Evolutionary conservation across 345 rosid genomes (phyloP).

Genomic region (Pelargonium nanum): DNA sequence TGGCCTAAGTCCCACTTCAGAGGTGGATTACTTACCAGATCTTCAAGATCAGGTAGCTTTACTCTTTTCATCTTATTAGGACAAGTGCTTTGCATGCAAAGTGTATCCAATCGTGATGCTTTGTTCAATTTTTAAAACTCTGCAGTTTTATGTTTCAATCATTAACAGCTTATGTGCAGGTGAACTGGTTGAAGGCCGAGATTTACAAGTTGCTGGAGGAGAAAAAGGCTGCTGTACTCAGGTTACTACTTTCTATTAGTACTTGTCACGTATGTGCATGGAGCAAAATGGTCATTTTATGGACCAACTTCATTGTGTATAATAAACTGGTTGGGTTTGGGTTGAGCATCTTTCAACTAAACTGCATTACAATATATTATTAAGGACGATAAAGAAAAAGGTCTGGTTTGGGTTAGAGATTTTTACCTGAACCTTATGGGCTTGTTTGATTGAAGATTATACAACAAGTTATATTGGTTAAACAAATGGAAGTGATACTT

Average conservation of each 20-base stretch:
- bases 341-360: background rate
- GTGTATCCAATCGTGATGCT: background rate
- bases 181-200: constrained; percentile 83
- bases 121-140: background rate
- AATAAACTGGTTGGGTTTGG: no score
- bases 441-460: no score
- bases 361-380: no score
- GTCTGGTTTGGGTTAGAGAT: no score
- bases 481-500: no score
- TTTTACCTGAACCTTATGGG: no score
- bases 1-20: constrained; percentile 29
- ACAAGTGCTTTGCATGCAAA: constrained; percentile 5
- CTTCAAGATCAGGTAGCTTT: constrained; percentile 73
- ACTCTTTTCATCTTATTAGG: constrained; percentile 9
- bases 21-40: constrained; percentile 55
- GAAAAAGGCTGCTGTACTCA: constrained; percentile 69
- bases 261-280: background rate
- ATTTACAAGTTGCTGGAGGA: constrained; percentile 75
- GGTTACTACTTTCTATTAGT: constrained; percentile 37
- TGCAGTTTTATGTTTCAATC: constrained; percentile 34
- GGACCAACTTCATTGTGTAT: background rate
- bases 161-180: constrained; percentile 57
- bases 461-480: no score
- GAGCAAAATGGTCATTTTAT: background rate
- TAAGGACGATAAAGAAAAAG: no score